A percentile compares a stretch with the other conserved stretches of the same genome.
phyloP scores from a whole-genome alignment of 371 early-diverging fungal species.

The Umbelopsis sp. region DNA sequence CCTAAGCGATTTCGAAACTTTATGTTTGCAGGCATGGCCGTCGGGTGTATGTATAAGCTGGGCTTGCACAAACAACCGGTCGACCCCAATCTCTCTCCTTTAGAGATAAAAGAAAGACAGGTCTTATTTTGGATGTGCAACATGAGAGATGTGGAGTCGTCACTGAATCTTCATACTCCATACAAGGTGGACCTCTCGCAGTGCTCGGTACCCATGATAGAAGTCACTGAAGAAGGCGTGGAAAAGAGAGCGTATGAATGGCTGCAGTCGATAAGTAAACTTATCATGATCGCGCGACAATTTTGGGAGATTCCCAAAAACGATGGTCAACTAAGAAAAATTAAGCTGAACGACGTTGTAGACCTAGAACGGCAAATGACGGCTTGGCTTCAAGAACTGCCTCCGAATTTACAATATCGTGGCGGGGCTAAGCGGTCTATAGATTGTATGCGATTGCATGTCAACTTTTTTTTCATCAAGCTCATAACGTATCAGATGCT shows the following conservation, averaged over 20 bases:
- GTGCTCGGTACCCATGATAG: conserved; percentile 2
- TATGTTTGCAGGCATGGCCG: conserved; percentile 6
- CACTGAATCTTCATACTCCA: conserved; percentile 8
- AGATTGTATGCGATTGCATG: conserved; percentile 13
- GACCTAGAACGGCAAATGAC: conserved; percentile 9
- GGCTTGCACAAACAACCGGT: conserved; percentile 8
- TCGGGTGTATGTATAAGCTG: conserved; percentile 1
- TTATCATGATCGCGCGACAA: conserved; percentile 2
- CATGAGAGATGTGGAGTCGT: not conserved
- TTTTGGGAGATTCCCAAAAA: conserved; percentile 9
- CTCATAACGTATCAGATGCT: conserved; percentile 13
- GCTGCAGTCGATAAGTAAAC: not conserved
- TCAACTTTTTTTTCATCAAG: conserved; percentile 11
- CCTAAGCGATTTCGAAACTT: conserved; percentile 1
- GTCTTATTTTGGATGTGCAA: not conserved
- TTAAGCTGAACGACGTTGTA: not conserved
- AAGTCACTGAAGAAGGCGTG: not conserved
- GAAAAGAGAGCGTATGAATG: not conserved
- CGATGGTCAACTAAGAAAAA: not conserved
- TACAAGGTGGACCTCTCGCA: not conserved
- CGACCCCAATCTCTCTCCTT: not conserved
- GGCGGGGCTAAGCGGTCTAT: conserved; percentile 5
- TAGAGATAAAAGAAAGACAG: conserved; percentile 2
- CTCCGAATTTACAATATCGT: conserved; percentile 8
- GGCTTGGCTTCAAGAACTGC: not conserved